Conservation (phyloP, 176 grass and related monocot species). For the Poa pratensis region DNA sequence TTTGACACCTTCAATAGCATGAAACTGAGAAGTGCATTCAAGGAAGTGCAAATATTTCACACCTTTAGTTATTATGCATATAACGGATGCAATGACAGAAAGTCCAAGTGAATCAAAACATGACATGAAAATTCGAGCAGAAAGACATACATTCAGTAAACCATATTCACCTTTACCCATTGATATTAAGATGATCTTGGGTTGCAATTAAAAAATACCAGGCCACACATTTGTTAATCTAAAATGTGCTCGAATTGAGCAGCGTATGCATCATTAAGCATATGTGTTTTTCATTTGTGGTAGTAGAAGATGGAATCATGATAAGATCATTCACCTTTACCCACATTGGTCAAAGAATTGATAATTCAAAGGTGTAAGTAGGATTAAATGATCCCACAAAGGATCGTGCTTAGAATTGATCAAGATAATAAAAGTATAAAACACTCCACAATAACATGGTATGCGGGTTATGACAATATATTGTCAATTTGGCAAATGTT, state of each 20-base stretch:
- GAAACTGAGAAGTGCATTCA: constrained; percentile 92
- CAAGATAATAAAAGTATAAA: constrained; percentile 6
- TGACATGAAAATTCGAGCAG: background rate
- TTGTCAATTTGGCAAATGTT: background rate
- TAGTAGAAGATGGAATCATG: background rate
- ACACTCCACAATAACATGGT: background rate
- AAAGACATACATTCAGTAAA: background rate
- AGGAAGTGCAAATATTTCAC: constrained; percentile 56
- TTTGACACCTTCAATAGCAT: constrained; percentile 93
- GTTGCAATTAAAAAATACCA: constrained; percentile 14
- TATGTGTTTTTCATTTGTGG: background rate
- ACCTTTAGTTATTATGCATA: background rate
- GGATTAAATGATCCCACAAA: constrained; percentile 18
- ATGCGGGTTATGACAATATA: constrained; percentile 7
- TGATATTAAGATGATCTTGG: constrained; percentile 7
- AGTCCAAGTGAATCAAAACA: constrained; percentile 22
- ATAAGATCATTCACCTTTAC: constrained; percentile 3
- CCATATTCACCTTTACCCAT: constrained; percentile 15
- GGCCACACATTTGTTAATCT: constrained; percentile 11
- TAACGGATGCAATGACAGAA: constrained; percentile 13
- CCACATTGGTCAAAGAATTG: background rate
- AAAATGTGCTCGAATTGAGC: background rate
- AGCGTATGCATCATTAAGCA: background rate
- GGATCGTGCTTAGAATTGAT: background rate
- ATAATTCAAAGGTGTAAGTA: background rate